Evolutionary conservation across 2,329 filamentous ascomycete species (phyloP).

Genomic region (Aureobasidium melanogenum): DNA sequence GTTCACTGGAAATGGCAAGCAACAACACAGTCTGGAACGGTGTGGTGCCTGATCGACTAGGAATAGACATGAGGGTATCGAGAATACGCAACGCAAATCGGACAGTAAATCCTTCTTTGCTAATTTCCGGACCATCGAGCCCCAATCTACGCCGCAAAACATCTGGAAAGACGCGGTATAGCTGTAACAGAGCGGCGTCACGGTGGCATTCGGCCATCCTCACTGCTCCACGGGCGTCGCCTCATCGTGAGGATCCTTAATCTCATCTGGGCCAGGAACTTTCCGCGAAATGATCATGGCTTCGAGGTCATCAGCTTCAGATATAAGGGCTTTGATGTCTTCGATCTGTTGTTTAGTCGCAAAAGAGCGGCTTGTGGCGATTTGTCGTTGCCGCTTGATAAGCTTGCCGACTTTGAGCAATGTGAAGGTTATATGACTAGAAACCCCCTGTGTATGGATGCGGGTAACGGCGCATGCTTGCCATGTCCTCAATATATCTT

Average conservation of each 20-base stretch:
- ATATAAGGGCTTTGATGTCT: not conserved
- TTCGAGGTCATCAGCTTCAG: not conserved
- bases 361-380: not conserved
- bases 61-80: not conserved
- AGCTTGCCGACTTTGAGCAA: not conserved
- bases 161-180: constrained; percentile 47
- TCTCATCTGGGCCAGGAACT: constrained; percentile 36
- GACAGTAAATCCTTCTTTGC: not conserved
- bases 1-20: not conserved
- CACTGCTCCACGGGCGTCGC: constrained; percentile 44
- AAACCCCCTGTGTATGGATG: not conserved
- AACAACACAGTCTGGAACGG: not conserved
- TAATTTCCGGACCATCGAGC: not conserved
- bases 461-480: not conserved
- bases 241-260: constrained; percentile 27
- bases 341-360: not conserved
- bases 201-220: constrained; percentile 46
- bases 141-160: constrained; percentile 19
- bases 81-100: not conserved
- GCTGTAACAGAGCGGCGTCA: constrained; percentile 43
- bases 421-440: not conserved
- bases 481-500: not conserved
- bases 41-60: not conserved
- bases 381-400: not conserved
- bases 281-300: not conserved